phyloP scores from a whole-genome alignment of 139 green algal species.

The Closterium sp. region DNA sequence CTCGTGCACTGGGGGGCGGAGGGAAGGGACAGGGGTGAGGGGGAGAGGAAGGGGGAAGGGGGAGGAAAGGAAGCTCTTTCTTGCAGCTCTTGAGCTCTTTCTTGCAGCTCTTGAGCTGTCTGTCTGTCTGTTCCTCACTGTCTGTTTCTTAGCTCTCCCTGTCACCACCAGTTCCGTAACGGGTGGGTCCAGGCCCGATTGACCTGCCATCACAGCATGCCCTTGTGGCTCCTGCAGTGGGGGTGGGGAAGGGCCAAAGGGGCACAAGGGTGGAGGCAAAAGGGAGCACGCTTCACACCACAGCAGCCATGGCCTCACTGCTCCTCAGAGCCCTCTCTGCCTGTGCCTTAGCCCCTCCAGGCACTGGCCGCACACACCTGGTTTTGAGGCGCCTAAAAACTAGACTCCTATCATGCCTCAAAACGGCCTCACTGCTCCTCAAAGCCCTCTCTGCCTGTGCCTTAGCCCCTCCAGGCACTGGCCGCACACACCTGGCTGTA shows the following conservation, averaged over 20 bases:
- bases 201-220: constrained; percentile 41
- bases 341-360: neutral
- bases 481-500: constrained; percentile 4
- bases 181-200: constrained; percentile 42
- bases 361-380: neutral
- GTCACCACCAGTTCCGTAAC: constrained; percentile 27
- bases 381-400: no score
- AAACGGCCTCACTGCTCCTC: no score
- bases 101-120: constrained; percentile 37
- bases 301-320: no score
- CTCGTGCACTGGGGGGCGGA: neutral
- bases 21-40: neutral
- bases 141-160: constrained; percentile 8
- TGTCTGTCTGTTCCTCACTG: no score
- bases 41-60: neutral
- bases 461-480: constrained; percentile 4
- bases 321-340: neutral
- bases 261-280: no score
- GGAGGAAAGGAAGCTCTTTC: neutral
- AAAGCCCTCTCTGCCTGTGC: constrained; percentile 12
- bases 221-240: constrained; percentile 9
- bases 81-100: neutral
- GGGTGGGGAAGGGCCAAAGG: no score
- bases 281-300: no score
- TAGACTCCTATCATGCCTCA: constrained; percentile 27